A percentile compares a stretch with the other conserved stretches of the same genome.
These are phyloP conservation scores for Sphaerobolus stellatus DNA, from an alignment of 1,284 basidiomycete genomes.

Conservation along the genomic window DNA sequence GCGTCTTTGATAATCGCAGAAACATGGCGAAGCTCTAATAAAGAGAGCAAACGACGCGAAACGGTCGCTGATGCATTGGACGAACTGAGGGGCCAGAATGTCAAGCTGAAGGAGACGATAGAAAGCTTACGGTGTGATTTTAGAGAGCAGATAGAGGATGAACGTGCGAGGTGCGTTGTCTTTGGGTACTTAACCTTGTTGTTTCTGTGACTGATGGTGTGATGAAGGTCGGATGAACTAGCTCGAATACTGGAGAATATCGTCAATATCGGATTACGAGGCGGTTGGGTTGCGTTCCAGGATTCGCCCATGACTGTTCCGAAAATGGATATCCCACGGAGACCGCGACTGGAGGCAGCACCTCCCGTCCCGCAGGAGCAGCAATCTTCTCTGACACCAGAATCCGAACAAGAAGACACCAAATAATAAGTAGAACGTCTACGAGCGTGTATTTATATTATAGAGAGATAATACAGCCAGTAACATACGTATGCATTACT, in stretches of 20 bases:
- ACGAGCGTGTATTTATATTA: neutral
- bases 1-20: slow-evolving; percentile 77
- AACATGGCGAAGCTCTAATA: slow-evolving; percentile 73
- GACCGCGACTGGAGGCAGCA: neutral
- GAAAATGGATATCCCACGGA: slow-evolving; percentile 35
- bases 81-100: slow-evolving; percentile 48
- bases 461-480: neutral
- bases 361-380: neutral
- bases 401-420: neutral
- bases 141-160: neutral
- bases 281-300: slow-evolving; percentile 66
- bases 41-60: slow-evolving; percentile 71
- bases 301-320: slow-evolving; percentile 53
- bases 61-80: slow-evolving; percentile 74
- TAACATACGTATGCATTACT: neutral
- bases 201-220: neutral
- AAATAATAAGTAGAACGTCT: neutral
- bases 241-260: slow-evolving; percentile 65
- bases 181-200: neutral
- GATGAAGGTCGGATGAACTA: slow-evolving; percentile 62
- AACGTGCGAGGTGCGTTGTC: neutral
- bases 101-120: slow-evolving; percentile 46
- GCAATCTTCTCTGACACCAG: neutral
- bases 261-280: slow-evolving; percentile 68
- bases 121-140: slow-evolving; percentile 25